A percentile compares a stretch with the other conserved stretches of the same genome.
phyloP scores from a whole-genome alignment of 129 eudicot genomes.

The Lactuca sativa region DNA sequence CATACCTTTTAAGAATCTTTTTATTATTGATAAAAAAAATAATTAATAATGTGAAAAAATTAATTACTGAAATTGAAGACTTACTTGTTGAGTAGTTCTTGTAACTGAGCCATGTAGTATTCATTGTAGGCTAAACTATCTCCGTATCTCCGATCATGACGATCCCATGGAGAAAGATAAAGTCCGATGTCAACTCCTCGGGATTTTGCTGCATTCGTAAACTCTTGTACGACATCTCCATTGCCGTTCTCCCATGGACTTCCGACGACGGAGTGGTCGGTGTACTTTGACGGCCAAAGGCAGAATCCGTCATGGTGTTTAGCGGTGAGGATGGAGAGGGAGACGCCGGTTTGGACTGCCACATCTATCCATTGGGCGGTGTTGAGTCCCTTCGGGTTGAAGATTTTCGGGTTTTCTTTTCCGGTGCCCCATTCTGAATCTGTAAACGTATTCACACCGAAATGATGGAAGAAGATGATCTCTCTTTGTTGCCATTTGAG shows the following conservation, averaged over 20 bases:
- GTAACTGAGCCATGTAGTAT: constrained; percentile 83
- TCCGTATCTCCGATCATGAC: constrained; percentile 84
- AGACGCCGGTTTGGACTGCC: constrained; percentile 62
- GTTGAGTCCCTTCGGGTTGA: constrained; percentile 65
- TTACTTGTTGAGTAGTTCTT: constrained; percentile 77
- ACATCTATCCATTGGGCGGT: constrained; percentile 77
- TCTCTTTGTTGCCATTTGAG: constrained; percentile 94
- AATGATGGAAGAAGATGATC: constrained; percentile 83
- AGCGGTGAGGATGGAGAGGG: constrained; percentile 71
- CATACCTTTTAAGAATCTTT: too few species aligned
- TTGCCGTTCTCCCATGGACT: constrained; percentile 73
- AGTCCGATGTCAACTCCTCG: constrained; percentile 73
- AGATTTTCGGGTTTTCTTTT: constrained; percentile 60
- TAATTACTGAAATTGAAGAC: not conserved
- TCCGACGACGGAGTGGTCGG: constrained; percentile 69
- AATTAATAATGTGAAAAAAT: not conserved
- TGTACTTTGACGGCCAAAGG: constrained; percentile 86
- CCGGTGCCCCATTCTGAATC: constrained; percentile 94
- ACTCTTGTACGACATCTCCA: constrained; percentile 76
- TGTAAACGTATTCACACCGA: constrained; percentile 89
- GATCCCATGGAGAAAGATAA: constrained; percentile 93
- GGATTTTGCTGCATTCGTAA: constrained; percentile 47
- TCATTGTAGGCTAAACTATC: constrained; percentile 56
- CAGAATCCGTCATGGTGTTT: constrained; percentile 96
- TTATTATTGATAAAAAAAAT: too few species aligned